Percentiles rank a stretch among this genome's conserved stretches.
Conservation (phyloP, 768 basidiomycete genomes). For the Kwoniella sp. region DNA sequence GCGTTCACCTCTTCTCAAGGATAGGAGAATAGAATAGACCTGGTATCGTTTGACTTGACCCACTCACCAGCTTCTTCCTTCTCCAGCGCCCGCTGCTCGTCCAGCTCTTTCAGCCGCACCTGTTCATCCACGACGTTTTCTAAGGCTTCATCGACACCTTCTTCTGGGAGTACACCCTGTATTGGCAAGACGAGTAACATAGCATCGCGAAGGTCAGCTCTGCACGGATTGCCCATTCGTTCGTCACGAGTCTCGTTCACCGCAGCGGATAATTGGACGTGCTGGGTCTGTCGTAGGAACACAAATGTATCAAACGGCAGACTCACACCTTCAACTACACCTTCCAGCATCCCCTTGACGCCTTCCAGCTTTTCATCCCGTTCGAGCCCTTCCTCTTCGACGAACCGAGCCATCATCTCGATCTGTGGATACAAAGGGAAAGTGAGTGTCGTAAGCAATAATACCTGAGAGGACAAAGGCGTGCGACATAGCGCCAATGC, state of each 20-base stretch:
- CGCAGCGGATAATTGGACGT: too few species aligned
- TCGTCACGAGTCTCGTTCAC: too few species aligned
- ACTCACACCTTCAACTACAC: slow-evolving; percentile 40
- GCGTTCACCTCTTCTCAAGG: not conserved
- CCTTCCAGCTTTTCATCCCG: slow-evolving; percentile 53
- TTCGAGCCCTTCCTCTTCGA: slow-evolving; percentile 55
- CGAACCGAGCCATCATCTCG: slow-evolving; percentile 54
- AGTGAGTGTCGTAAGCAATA: too few species aligned
- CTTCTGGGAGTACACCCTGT: slow-evolving; percentile 32
- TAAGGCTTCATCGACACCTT: slow-evolving; percentile 37
- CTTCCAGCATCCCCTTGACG: slow-evolving; percentile 53
- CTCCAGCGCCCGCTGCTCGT: slow-evolving; percentile 16
- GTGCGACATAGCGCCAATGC: too few species aligned
- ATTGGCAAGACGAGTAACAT: too few species aligned
- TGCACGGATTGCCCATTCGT: not conserved
- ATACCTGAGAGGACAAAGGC: too few species aligned
- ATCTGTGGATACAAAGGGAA: slow-evolving; percentile 32
- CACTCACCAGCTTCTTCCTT: slow-evolving; percentile 21
- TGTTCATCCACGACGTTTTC: slow-evolving; percentile 35
- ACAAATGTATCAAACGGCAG: not conserved
- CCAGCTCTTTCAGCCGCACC: slow-evolving; percentile 25
- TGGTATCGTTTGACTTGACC: not conserved
- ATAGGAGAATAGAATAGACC: not conserved
- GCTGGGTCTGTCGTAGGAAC: too few species aligned
- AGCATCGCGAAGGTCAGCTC: too few species aligned